phyloP scores from a whole-genome alignment of 148 eudicot genomes.

The Agrostemma githago region DNA sequence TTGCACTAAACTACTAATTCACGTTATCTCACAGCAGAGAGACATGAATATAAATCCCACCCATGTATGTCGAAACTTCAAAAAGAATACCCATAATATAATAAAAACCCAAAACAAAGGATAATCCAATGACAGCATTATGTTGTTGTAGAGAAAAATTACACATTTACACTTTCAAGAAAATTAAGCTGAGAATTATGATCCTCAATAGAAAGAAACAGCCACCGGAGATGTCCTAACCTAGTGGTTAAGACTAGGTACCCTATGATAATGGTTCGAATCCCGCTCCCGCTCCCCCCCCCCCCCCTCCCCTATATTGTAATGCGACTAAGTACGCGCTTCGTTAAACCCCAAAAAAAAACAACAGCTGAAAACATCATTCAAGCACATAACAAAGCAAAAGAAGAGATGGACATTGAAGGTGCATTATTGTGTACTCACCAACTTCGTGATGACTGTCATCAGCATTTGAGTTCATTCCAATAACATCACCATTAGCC shows the following conservation, averaged over 20 bases:
- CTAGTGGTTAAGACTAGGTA: no score
- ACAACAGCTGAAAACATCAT: background rate
- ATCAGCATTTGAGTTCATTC: conserved; percentile 22
- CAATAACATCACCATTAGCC: conserved; percentile 30
- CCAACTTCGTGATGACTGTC: conserved; percentile 32
- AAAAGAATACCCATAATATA: background rate
- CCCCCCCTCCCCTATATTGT: no score
- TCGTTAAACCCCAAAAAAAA: background rate
- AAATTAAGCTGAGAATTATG: background rate
- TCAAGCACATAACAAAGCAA: background rate
- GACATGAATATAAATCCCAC: background rate
- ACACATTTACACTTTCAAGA: background rate
- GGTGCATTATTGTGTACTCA: conserved; percentile 28
- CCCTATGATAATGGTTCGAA: no score
- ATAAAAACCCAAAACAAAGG: background rate
- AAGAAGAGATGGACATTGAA: background rate
- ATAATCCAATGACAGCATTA: background rate
- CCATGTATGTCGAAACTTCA: background rate
- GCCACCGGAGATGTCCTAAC: no score
- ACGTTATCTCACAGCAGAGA: background rate
- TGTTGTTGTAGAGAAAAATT: background rate
- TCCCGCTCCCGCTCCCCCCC: no score
- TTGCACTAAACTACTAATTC: no score
- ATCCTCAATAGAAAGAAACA: background rate
- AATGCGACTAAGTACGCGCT: no score